Percentiles rank a stretch among this genome's conserved stretches.
Evolutionary conservation across 257 asterid species (phyloP).

Genomic region (Coffea eugenioides): DNA sequence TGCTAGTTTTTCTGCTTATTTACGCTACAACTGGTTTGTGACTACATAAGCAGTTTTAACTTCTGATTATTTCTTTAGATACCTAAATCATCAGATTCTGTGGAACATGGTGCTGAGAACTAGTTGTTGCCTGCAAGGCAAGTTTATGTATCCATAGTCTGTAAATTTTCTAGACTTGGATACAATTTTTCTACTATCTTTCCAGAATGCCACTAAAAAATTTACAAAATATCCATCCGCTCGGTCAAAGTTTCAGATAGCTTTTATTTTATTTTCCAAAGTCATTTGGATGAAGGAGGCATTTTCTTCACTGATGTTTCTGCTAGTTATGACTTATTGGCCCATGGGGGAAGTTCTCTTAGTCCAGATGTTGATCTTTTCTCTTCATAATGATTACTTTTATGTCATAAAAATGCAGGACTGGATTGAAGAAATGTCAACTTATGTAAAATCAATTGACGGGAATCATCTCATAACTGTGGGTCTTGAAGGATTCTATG

Average conservation of each 20-base stretch:
- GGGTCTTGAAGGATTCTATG: constrained; percentile 98
- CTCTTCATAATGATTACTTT: constrained; percentile 8
- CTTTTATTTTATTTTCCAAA: not conserved
- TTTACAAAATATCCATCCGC: too few relatives aligned
- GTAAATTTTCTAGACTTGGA: not conserved
- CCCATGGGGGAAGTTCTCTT: not conserved
- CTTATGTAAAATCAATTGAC: constrained; percentile 78
- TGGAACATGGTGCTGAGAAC: not conserved
- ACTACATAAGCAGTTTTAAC: not conserved
- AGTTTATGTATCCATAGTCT: not conserved
- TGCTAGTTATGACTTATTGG: not conserved
- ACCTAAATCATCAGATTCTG: not conserved
- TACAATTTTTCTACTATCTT: not conserved
- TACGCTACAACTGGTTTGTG: not conserved
- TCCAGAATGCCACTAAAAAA: not conserved
- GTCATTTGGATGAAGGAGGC: not conserved
- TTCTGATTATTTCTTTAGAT: not conserved
- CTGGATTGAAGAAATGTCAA: constrained; percentile 97
- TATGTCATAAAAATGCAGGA: constrained; percentile 57
- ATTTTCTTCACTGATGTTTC: not conserved
- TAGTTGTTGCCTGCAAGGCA: not conserved
- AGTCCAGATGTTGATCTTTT: not conserved
- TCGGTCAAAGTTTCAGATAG: not conserved
- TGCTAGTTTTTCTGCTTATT: not conserved
- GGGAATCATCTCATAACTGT: constrained; percentile 80